These are phyloP conservation scores for Spirogloea muscicola DNA, from an alignment of 139 green algal species.

Conservation along the genomic window DNA sequence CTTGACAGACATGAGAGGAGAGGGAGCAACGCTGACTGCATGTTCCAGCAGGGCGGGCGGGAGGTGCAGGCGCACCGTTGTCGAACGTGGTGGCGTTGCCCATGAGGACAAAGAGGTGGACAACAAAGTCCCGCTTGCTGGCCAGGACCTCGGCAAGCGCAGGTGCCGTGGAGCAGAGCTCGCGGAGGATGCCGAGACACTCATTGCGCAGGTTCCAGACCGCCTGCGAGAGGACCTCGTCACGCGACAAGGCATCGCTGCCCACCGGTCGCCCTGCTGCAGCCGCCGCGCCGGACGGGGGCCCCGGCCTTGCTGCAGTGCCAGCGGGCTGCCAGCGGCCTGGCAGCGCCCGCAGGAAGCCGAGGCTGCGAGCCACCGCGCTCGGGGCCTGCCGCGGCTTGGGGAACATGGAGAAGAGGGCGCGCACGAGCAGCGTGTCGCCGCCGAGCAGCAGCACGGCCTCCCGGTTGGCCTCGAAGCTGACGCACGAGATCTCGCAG, in stretches of 20 bases:
- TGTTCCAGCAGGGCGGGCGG: too few relatives aligned
- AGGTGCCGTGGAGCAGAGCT: slow-evolving; percentile 38
- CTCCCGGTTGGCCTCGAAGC: slow-evolving; percentile 26
- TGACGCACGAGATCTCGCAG: neutral
- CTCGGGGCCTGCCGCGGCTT: too few relatives aligned
- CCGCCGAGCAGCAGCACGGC: slow-evolving; percentile 37
- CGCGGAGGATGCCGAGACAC: slow-evolving; percentile 31
- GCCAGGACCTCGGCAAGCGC: slow-evolving; percentile 33
- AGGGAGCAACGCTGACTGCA: too few relatives aligned
- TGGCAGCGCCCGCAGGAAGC: too few relatives aligned
- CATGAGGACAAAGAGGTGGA: slow-evolving; percentile 45
- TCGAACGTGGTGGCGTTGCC: slow-evolving; percentile 38
- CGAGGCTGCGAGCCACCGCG: too few relatives aligned
- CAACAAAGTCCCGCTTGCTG: slow-evolving; percentile 21
- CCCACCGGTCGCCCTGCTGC: too few relatives aligned
- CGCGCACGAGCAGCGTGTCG: slow-evolving; percentile 17
- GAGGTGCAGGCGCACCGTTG: slow-evolving; percentile 23
- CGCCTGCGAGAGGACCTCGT: neutral
- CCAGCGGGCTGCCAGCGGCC: too few relatives aligned
- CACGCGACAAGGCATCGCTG: neutral
- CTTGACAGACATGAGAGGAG: too few relatives aligned
- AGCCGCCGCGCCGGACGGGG: too few relatives aligned
- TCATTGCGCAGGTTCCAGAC: slow-evolving; percentile 39
- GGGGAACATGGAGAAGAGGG: slow-evolving; percentile 18
- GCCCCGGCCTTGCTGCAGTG: too few relatives aligned